Percentiles rank a stretch among this genome's conserved stretches.
These are phyloP conservation scores for Podila minutissima DNA, from an alignment of 192 early-diverging fungal species.

Conservation along the genomic window DNA sequence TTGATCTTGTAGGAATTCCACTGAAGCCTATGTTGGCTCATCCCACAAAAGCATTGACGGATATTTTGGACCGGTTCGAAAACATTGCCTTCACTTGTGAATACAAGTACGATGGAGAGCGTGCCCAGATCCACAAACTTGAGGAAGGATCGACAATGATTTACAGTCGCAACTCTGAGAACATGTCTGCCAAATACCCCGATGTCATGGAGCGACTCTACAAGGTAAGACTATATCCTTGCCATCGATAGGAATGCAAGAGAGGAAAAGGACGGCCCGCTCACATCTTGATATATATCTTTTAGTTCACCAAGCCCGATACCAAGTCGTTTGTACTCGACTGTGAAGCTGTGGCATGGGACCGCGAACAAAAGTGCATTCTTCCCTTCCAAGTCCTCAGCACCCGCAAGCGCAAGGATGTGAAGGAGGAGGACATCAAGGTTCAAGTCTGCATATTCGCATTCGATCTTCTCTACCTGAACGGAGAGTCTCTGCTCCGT, in stretches of 20 bases:
- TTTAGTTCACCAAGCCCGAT: slow-evolving; percentile 61
- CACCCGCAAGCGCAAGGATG: slow-evolving; percentile 96
- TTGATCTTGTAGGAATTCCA: slow-evolving; percentile 77
- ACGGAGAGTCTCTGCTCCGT: slow-evolving; percentile 89
- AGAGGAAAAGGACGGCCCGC: too few species aligned
- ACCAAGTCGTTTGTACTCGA: slow-evolving; percentile 95
- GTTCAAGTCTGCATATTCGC: slow-evolving; percentile 97
- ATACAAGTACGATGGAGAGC: slow-evolving; percentile 94
- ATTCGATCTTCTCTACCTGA: slow-evolving; percentile 95
- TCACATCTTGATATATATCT: not conserved
- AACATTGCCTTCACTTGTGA: slow-evolving; percentile 95
- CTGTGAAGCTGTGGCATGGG: slow-evolving; percentile 99
- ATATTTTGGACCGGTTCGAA: slow-evolving; percentile 95
- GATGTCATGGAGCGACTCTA: slow-evolving; percentile 86
- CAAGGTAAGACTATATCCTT: slow-evolving; percentile 61
- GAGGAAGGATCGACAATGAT: slow-evolving; percentile 81
- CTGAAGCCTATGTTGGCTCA: slow-evolving; percentile 99
- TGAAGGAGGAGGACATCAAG: slow-evolving; percentile 89
- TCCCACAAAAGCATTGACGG: slow-evolving; percentile 93
- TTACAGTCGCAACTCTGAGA: slow-evolving; percentile 96
- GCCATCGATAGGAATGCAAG: not conserved
- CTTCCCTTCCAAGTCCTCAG: slow-evolving; percentile 97
- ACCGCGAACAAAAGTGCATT: slow-evolving; percentile 83
- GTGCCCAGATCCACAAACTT: slow-evolving; percentile 82
- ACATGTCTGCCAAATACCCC: slow-evolving; percentile 92